Evolutionary conservation across 2,329 filamentous ascomycete species (phyloP).

Genomic region (Neofusicoccum cordaticola): DNA sequence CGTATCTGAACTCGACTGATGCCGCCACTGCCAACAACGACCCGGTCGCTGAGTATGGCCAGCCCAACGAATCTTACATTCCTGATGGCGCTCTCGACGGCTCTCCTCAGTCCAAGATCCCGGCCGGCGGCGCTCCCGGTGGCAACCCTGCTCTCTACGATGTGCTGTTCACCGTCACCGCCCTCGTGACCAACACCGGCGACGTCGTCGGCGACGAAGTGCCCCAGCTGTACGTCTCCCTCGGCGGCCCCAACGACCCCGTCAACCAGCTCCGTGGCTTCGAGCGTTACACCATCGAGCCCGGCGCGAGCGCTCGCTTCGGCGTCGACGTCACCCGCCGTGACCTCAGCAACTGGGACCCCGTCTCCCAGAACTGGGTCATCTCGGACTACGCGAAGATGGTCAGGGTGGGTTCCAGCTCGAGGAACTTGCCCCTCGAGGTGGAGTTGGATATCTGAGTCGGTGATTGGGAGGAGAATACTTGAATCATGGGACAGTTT

Average conservation of each 20-base stretch:
- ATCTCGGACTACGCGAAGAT: conserved; percentile 57
- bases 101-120: conserved; percentile 53
- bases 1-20: conserved; percentile 65
- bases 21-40: conserved; percentile 53
- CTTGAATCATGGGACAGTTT: too few relatives aligned
- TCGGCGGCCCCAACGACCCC: conserved; percentile 74
- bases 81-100: conserved; percentile 58
- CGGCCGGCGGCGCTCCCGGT: conserved; percentile 63
- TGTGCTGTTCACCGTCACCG: conserved; percentile 64
- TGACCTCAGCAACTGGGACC: conserved; percentile 87
- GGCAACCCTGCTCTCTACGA: conserved; percentile 67
- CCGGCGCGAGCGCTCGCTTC: conserved; percentile 68
- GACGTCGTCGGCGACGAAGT: conserved; percentile 65
- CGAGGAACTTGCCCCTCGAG: conserved; percentile 54
- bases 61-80: conserved; percentile 55
- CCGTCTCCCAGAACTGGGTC: conserved; percentile 78
- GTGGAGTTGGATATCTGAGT: conserved; percentile 23
- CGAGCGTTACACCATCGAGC: conserved; percentile 64
- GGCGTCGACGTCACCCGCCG: conserved; percentile 68
- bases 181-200: conserved; percentile 71
- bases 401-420: conserved; percentile 59
- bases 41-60: conserved; percentile 59
- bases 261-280: conserved; percentile 71
- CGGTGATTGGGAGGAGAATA: not conserved
- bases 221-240: conserved; percentile 71